Evolutionary conservation across 768 basidiomycete species (phyloP), one percentile per base, ranked within the genome.

Genomic region (Lentinula raphanica): DNA sequence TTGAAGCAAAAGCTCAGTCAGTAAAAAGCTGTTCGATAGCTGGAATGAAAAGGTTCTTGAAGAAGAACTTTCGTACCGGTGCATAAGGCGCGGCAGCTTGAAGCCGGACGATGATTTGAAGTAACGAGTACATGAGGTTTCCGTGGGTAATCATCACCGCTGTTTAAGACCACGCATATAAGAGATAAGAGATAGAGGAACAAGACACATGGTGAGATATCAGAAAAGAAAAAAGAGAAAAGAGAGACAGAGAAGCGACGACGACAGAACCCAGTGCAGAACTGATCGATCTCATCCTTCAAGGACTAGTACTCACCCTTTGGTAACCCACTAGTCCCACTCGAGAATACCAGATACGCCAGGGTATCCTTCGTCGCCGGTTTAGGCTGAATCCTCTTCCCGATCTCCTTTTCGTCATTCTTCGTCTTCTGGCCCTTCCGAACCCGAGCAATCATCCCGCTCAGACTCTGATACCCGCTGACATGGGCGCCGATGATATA

Each of bases 81-180:
- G 69, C 67, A 0, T 79, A 73, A 45, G 76, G 72, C 5, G 65
- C 54, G 0, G 58, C 45, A 19, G 69, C 74, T n/a, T 66, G 57
- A 1, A n/a, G 31, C 4, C 76, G 7, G 2, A 78, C 67, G 0
- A 71, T 59, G 0, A 62, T 38, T 66, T 87, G 81, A 1, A 53
- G 46, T 0, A 84, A 12, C 0, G 81, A 76, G 56, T 68, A 74
- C 25, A 79, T 69, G 17, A 88, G 45, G 66, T 88, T 89, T 49
- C 82, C 82, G 63, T 89, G 87, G 0, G 87, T 82, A 27, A 87
- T 80, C 86, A 84, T 86, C n/a, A 89, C 84, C 6, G 80, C 88
- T 89, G 40, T 12, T 51, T 19, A 11, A 12, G 25, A 3, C 29
- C n/a, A n/a, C n/a, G n/a, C n/a, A n/a, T n/a, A n/a, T n/a, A n/a